Percentiles rank a stretch among this genome's conserved stretches.
These are phyloP conservation scores for Mycena pura DNA, from an alignment of 768 basidiomycete genomes.

Conservation along the genomic window DNA sequence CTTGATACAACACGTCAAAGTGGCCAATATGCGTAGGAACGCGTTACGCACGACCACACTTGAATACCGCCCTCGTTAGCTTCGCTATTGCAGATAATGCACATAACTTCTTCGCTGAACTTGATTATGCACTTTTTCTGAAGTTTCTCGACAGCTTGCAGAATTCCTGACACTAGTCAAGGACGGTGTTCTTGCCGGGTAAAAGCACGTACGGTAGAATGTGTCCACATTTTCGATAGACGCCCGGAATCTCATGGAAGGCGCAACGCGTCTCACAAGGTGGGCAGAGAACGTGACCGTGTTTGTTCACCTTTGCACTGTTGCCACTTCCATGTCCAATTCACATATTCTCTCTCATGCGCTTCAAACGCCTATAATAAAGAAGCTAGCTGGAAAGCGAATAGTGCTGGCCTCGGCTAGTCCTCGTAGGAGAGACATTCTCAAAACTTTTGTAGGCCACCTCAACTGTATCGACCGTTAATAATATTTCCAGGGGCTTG, in stretches of 20 bases:
- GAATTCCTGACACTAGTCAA: slow-evolving; percentile 58
- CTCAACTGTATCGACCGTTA: neutral
- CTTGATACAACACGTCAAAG: slow-evolving; percentile 38
- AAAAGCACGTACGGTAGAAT: slow-evolving; percentile 54
- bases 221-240: slow-evolving; percentile 62
- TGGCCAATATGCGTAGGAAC: neutral
- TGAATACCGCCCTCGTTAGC: slow-evolving; percentile 85
- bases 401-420: slow-evolving; percentile 89
- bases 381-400: slow-evolving; percentile 77
- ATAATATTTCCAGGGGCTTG: slow-evolving; percentile 41
- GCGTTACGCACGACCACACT: slow-evolving; percentile 69
- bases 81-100: slow-evolving; percentile 84
- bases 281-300: slow-evolving; percentile 11
- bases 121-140: slow-evolving; percentile 86
- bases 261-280: neutral
- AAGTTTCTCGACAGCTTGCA: slow-evolving; percentile 83
- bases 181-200: neutral
- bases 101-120: slow-evolving; percentile 76
- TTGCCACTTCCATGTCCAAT: slow-evolving; percentile 1
- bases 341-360: slow-evolving; percentile 62
- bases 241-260: slow-evolving; percentile 66
- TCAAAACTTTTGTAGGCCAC: slow-evolving; percentile 72
- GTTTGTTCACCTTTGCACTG: neutral
- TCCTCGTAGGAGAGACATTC: slow-evolving; percentile 84
- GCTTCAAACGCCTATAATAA: slow-evolving; percentile 62